A percentile compares a stretch with the other conserved stretches of the same genome.
Evolutionary conservation across 2,329 filamentous ascomycete genomes (phyloP).

Genomic region (Verticillium isaacii): DNA sequence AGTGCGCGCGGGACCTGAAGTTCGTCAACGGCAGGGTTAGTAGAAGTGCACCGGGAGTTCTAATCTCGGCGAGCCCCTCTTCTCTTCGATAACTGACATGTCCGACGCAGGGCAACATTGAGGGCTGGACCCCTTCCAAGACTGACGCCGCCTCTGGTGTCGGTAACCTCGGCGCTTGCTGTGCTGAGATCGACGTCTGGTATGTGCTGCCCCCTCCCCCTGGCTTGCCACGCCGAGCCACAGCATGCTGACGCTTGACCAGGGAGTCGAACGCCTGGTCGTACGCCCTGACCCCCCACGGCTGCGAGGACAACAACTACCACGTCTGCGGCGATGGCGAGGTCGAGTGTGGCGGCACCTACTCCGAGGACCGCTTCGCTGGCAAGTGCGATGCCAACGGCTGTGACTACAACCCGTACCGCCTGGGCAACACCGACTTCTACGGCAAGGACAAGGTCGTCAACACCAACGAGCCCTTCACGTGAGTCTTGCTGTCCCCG

Average conservation of each 20-base stretch:
- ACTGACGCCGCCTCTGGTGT: slow-evolving; percentile 47
- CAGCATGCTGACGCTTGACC: background rate
- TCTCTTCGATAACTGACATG: background rate
- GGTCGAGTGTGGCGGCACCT: slow-evolving; percentile 42
- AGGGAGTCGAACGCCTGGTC: slow-evolving; percentile 53
- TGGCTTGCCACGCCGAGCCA: background rate
- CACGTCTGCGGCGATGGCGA: slow-evolving; percentile 37
- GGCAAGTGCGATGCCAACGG: slow-evolving; percentile 61
- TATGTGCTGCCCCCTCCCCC: slow-evolving; percentile 15
- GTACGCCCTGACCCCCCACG: slow-evolving; percentile 57
- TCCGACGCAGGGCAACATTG: slow-evolving; percentile 33
- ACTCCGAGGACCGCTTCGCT: slow-evolving; percentile 45
- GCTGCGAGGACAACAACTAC: slow-evolving; percentile 45
- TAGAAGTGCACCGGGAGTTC: background rate
- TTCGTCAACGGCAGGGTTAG: slow-evolving; percentile 45
- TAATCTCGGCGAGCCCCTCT: background rate
- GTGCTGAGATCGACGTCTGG: slow-evolving; percentile 59
- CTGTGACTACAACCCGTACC: slow-evolving; percentile 65
- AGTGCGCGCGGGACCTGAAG: slow-evolving; percentile 45
- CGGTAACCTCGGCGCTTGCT: slow-evolving; percentile 49
- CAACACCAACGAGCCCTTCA: slow-evolving; percentile 53
- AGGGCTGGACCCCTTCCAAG: slow-evolving; percentile 41
- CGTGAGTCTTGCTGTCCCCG: background rate
- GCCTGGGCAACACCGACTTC: slow-evolving; percentile 56
- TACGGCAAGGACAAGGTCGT: slow-evolving; percentile 54